A percentile compares a stretch with the other conserved stretches of the same genome.
Conservation (phyloP, 768 basidiomycete genomes). For the Psilocybe subaeruginosa region DNA sequence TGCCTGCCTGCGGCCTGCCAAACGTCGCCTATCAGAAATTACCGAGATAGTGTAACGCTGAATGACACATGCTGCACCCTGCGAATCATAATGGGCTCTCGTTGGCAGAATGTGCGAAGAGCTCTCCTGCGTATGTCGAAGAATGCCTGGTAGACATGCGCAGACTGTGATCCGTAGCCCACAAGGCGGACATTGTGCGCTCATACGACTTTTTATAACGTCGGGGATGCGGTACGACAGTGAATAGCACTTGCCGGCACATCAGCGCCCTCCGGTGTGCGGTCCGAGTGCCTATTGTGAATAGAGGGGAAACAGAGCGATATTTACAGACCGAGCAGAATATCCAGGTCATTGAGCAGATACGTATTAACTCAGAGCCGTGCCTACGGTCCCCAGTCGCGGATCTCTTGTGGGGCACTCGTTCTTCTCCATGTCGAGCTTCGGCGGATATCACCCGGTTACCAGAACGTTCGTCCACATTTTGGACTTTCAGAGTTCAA, state of each 20-base stretch:
- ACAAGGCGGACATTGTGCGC: too few relatives aligned
- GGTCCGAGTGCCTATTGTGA: constrained; percentile 1
- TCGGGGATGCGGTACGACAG: too few relatives aligned
- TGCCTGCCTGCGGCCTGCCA: too few relatives aligned
- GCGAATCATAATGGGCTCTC: constrained; percentile 11
- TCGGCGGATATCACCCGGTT: not conserved
- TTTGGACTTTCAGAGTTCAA: not conserved
- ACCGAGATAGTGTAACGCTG: not conserved
- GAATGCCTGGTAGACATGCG: too few relatives aligned
- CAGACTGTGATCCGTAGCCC: too few relatives aligned
- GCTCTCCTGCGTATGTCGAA: too few relatives aligned
- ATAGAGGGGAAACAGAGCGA: not conserved
- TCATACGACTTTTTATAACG: not conserved
- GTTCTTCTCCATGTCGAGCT: not conserved
- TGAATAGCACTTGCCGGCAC: too few relatives aligned
- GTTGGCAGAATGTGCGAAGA: constrained; percentile 4
- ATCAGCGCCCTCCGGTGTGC: not conserved
- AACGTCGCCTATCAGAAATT: not conserved
- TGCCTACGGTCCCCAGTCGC: not conserved
- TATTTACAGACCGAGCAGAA: not conserved
- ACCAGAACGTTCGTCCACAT: not conserved
- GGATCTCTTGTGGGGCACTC: constrained; percentile 5
- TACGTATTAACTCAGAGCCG: not conserved
- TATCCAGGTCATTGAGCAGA: not conserved
- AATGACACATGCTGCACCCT: constrained; percentile 8